Evolutionary conservation across 495 filamentous ascomycete species (phyloP), one percentile per base, ranked within the genome.

Genomic region (Aspergillus panamensis): DNA sequence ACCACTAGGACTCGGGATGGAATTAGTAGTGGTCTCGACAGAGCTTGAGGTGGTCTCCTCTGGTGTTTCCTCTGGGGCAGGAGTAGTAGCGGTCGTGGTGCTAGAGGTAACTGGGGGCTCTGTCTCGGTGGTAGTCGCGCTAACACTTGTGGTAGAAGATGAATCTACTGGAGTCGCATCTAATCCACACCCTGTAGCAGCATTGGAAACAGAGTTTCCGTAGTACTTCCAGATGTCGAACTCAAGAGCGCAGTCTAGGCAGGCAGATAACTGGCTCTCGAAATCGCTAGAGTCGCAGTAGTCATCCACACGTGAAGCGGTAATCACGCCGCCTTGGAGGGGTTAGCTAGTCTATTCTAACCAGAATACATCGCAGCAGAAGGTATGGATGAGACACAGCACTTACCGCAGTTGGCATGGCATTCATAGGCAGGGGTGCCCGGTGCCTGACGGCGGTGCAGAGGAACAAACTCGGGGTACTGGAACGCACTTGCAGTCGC

Each of bases 201-300:
- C 73, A 2, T 45, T 44, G 7, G 59, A 61, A 2, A 82, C 63
- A 2, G 64, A 62, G 19, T 40, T 56, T 17, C 76, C 77, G 47
- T 82, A 82, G 55, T 73, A 68, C 44, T 67, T 53, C 79, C 79
- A 82, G 57, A 80, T 78, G 17, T 80, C 70, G 40, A 75, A 73
- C 5, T 73, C 71, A 0, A 74, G 68, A 6, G 79, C 71, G 53
- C 79, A 82, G 44, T 75, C 57, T 32, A 82, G 61, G 40, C 78
- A 81, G 3, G 48, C 62, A 25, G 64, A 58, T 49, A 80, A 74
- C 47, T 77, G 67, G 33, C 67, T 54, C 14, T 73, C 65, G 64
- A 78, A 82, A 29, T 67, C 67, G 0, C 67, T 58, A 59, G 73
- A 68, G 40, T 67, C 62, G 65, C 79, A 82, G 49, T 68, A 74